Evolutionary conservation across 2,329 filamentous ascomycete genomes (phyloP).

Genomic region (Ophiostoma sp.): DNA sequence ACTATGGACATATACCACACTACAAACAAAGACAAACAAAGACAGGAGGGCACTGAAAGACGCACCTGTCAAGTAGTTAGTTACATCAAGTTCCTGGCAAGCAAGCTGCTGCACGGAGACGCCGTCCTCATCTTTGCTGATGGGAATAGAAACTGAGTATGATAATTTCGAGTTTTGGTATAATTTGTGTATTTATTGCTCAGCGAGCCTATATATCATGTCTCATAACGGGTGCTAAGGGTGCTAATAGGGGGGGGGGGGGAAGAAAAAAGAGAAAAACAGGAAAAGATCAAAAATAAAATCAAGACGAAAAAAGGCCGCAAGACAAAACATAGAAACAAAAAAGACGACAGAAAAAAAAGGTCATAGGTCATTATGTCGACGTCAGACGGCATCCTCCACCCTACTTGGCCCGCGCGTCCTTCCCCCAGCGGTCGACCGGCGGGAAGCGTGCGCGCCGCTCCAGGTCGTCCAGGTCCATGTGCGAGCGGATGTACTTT

Average conservation of each 20-base stretch:
- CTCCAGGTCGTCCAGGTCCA: slow-evolving; percentile 75
- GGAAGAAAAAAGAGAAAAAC: background rate
- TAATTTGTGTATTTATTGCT: background rate
- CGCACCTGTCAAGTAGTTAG: too few relatives aligned
- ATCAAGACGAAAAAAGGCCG: slow-evolving; percentile 1
- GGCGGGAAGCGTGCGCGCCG: slow-evolving; percentile 67
- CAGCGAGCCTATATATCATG: background rate
- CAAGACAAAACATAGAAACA: background rate
- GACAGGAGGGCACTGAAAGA: too few relatives aligned
- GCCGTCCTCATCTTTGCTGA: too few relatives aligned
- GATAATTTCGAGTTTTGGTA: too few relatives aligned
- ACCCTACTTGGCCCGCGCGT: slow-evolving; percentile 32
- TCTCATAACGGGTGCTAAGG: background rate
- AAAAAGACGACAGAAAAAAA: background rate
- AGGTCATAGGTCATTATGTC: background rate
- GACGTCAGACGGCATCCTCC: background rate
- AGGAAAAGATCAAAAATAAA: background rate
- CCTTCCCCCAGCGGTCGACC: slow-evolving; percentile 52
- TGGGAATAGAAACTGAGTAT: too few relatives aligned
- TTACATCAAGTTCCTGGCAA: too few relatives aligned
- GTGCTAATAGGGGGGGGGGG: background rate
- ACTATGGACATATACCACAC: too few relatives aligned
- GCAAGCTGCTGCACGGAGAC: too few relatives aligned
- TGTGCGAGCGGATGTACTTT: slow-evolving; percentile 80
- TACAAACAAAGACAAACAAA: too few relatives aligned